Evolutionary conservation across 345 rosid species (phyloP).

Genomic region (Turritis glabra): DNA sequence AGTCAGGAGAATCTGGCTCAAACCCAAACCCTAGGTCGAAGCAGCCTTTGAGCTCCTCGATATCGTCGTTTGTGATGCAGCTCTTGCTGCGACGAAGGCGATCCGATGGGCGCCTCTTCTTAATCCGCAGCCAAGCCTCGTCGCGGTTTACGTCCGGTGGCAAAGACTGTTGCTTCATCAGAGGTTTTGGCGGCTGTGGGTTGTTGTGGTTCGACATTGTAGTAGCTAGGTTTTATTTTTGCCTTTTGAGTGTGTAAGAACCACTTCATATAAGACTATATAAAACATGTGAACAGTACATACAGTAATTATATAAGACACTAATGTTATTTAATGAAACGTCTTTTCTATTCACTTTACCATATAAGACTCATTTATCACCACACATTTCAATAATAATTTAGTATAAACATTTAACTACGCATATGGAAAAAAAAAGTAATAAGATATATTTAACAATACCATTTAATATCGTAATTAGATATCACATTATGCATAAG

Average conservation of each 20-base stretch:
- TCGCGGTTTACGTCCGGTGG: slow-evolving; percentile 61
- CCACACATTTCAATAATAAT: neutral
- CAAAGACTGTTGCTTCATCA: slow-evolving; percentile 68
- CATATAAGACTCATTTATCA: neutral
- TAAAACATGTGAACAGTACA: neutral
- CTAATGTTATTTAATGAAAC: neutral
- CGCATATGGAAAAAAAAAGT: neutral
- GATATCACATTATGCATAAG: neutral
- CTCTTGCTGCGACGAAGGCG: slow-evolving; percentile 36
- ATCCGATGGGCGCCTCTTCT: slow-evolving; percentile 27
- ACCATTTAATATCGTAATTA: neutral
- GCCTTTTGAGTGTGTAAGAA: neutral
- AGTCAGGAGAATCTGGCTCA: slow-evolving; percentile 54
- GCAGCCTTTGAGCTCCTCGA: slow-evolving; percentile 77
- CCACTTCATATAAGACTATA: neutral
- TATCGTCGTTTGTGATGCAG: slow-evolving; percentile 68
- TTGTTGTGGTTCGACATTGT: slow-evolving; percentile 29
- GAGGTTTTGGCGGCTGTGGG: slow-evolving; percentile 35
- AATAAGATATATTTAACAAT: neutral
- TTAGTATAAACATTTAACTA: neutral
- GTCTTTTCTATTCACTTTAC: neutral
- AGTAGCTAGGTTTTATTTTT: neutral
- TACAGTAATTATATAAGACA: neutral
- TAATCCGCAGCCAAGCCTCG: slow-evolving; percentile 65
- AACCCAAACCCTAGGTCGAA: slow-evolving; percentile 87